phyloP scores from a whole-genome alignment of 1,139 yeast genomes.

The Debaryomyces psychrophilus region DNA sequence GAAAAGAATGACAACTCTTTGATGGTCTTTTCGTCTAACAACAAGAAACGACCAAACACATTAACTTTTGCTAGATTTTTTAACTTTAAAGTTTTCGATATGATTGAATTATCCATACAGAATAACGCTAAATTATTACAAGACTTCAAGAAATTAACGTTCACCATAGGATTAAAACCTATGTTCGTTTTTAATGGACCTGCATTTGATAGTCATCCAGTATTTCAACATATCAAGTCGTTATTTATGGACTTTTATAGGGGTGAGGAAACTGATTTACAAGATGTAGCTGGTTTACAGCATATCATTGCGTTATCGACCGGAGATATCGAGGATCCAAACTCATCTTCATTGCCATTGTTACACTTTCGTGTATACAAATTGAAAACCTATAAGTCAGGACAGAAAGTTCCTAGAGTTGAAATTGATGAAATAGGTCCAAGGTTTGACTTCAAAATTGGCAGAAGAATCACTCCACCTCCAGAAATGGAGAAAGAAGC shows the following conservation, averaged over 20 bases:
- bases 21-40: conserved; percentile 77
- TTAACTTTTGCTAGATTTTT: conserved; percentile 87
- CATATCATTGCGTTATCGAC: conserved; percentile 84
- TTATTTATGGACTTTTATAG: conserved; percentile 89
- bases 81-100: conserved; percentile 87
- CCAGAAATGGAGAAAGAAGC: conserved; percentile 95
- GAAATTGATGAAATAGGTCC: conserved; percentile 97
- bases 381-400: conserved; percentile 77
- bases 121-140: conserved; percentile 69
- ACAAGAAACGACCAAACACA: conserved; percentile 92
- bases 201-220: conserved; percentile 86
- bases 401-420: conserved; percentile 89
- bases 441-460: conserved; percentile 87
- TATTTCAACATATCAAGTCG: conserved; percentile 82
- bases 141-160: conserved; percentile 81
- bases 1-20: conserved; percentile 93
- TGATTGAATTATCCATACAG: conserved; percentile 84
- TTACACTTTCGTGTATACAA: conserved; percentile 91
- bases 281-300: conserved; percentile 94
- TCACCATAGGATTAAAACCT: conserved; percentile 89
- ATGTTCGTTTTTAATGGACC: conserved; percentile 94
- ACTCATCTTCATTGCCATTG: conserved; percentile 58
- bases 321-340: conserved; percentile 74
- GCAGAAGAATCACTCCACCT: conserved; percentile 81
- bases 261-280: conserved; percentile 80